Evolutionary conservation across 768 basidiomycete species (phyloP).

Genomic region (Amanita rubescens): DNA sequence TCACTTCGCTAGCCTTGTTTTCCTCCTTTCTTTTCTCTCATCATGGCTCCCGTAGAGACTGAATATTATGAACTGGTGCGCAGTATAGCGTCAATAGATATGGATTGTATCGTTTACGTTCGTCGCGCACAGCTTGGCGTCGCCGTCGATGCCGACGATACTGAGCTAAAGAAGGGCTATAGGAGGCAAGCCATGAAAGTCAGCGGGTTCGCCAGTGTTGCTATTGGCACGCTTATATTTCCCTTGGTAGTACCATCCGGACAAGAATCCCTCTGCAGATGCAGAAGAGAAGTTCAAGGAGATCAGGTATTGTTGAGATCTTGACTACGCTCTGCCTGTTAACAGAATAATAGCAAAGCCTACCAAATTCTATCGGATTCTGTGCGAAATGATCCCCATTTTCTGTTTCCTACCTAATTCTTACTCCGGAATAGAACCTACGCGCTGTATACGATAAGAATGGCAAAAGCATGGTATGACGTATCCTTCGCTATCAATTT

Average conservation of each 20-base stretch:
- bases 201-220: constrained; percentile 14
- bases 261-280: constrained; percentile 89
- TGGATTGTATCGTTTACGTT: neutral
- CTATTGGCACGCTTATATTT: constrained; percentile 1
- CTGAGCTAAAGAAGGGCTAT: constrained; percentile 89
- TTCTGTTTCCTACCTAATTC: constrained; percentile 1
- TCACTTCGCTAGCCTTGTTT: neutral
- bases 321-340: neutral
- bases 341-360: constrained; percentile 76
- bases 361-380: constrained; percentile 88
- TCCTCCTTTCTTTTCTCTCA: neutral
- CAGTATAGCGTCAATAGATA: neutral
- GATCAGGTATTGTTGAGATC: constrained; percentile 51
- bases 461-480: constrained; percentile 77
- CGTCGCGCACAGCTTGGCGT: constrained; percentile 53
- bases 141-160: constrained; percentile 64
- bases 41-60: constrained; percentile 84
- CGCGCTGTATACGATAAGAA: constrained; percentile 92
- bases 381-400: constrained; percentile 34
- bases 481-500: neutral
- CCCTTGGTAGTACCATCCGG: constrained; percentile 73
- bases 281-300: constrained; percentile 97
- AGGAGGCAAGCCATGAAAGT: constrained; percentile 92
- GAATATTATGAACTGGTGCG: constrained; percentile 84
- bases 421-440: constrained; percentile 46